Percentiles rank a stretch among this genome's conserved stretches.
These are phyloP conservation scores for Nissolia schottii DNA, from an alignment of 306 rosid species.

Conservation along the genomic window DNA sequence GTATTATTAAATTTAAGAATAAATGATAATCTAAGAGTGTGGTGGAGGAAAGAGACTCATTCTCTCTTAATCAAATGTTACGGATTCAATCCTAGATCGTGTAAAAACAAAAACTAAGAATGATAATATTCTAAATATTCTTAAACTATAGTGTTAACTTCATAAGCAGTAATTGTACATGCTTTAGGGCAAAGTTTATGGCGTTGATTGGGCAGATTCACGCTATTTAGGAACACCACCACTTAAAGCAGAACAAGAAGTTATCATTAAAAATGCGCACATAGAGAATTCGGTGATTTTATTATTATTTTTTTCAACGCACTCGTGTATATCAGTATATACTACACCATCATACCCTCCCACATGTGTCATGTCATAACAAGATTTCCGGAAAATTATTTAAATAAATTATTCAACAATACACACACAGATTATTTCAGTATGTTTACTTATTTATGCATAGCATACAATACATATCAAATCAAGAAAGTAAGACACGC, in stretches of 20 bases:
- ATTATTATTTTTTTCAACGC: not conserved
- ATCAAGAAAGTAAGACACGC: constrained; percentile 36
- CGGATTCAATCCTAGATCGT: no score
- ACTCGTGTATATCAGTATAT: not conserved
- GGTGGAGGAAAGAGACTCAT: no score
- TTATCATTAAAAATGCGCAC: constrained; percentile 22
- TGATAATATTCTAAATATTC: not conserved
- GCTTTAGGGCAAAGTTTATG: constrained; percentile 10
- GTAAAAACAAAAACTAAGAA: no score
- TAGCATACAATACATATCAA: no score
- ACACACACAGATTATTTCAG: no score
- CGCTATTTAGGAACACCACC: constrained; percentile 10
- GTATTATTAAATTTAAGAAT: no score
- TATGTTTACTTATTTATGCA: not conserved
- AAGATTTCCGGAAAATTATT: constrained; percentile 16
- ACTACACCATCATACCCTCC: not conserved
- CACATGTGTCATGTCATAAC: constrained; percentile 27
- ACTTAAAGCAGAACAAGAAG: constrained; percentile 16
- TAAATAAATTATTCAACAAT: constrained; percentile 24
- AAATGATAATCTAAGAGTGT: no score
- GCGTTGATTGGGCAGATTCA: constrained; percentile 34
- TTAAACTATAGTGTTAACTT: constrained; percentile 23
- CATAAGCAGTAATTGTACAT: not conserved
- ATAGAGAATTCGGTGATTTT: constrained; percentile 26
- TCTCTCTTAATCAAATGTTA: no score